Percentiles rank a stretch among this genome's conserved stretches.
phyloP scores from a whole-genome alignment of 371 early-diverging fungal species.

The Lichtheimia corymbifera region DNA sequence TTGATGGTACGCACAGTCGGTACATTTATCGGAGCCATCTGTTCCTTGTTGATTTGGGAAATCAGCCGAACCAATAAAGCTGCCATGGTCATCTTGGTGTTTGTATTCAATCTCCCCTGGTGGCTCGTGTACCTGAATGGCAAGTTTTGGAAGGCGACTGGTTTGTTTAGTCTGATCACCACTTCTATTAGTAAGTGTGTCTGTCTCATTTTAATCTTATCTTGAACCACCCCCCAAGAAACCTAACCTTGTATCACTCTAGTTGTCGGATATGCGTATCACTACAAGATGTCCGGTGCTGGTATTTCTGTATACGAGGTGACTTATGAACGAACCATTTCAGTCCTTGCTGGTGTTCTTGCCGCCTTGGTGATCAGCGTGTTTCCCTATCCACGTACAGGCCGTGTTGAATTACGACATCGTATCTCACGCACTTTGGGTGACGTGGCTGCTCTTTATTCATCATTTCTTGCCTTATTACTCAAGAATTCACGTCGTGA shows the following conservation, averaged over 20 bases:
- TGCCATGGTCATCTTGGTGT: conserved; percentile 32
- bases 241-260: background rate
- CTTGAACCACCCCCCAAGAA: background rate
- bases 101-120: conserved; percentile 43
- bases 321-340: conserved; percentile 35
- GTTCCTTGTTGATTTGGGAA: conserved; percentile 45
- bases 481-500: conserved; percentile 28
- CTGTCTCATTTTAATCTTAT: background rate
- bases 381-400: conserved; percentile 42
- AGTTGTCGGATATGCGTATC: conserved; percentile 47
- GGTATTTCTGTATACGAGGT: conserved; percentile 28
- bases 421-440: conserved; percentile 38
- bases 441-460: conserved; percentile 40
- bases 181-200: conserved; percentile 43
- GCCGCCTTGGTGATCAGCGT: conserved; percentile 39
- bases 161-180: conserved; percentile 45
- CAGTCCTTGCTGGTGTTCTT: conserved; percentile 38
- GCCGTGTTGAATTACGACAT: conserved; percentile 45
- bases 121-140: conserved; percentile 42
- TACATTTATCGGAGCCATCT: conserved; percentile 42
- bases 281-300: conserved; percentile 17
- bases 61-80: conserved; percentile 26
- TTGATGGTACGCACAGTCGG: conserved; percentile 43
- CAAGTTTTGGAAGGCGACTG: conserved; percentile 49
- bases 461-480: conserved; percentile 39